phyloP scores from a whole-genome alignment of 2,329 filamentous ascomycete genomes.

The Stylonectria norvegica region DNA sequence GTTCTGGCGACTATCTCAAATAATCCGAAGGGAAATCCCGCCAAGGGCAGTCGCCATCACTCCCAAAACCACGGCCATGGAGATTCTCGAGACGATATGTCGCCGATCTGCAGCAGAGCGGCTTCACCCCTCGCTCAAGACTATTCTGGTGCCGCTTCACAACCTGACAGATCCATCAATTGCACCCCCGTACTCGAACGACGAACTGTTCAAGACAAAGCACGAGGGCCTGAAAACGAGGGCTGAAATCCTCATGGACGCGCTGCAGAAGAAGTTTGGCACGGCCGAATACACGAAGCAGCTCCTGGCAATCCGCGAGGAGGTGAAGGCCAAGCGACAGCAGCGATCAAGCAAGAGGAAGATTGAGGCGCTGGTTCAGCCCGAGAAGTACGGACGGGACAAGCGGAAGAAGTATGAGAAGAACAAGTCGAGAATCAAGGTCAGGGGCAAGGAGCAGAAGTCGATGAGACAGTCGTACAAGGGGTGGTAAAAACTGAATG shows the following conservation, averaged over 20 bases:
- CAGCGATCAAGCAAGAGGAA: constrained; percentile 78
- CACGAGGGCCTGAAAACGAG: constrained; percentile 70
- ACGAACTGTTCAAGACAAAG: constrained; percentile 63
- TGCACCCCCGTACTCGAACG: constrained; percentile 65
- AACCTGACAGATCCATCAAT: constrained; percentile 81
- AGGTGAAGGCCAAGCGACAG: constrained; percentile 68
- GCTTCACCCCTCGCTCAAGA: constrained; percentile 61
- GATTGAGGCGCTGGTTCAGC: constrained; percentile 79
- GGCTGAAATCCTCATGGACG: constrained; percentile 73
- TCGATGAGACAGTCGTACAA: constrained; percentile 69
- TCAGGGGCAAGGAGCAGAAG: constrained; percentile 69
- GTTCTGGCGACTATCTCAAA: constrained; percentile 72
- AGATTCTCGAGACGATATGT: constrained; percentile 68
- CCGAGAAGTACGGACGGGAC: constrained; percentile 71
- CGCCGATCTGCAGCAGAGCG: constrained; percentile 56
- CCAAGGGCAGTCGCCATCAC: constrained; percentile 62
- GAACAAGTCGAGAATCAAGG: constrained; percentile 80
- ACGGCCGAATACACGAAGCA: constrained; percentile 73
- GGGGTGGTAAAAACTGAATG: constrained; percentile 30
- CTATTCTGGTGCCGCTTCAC: constrained; percentile 61
- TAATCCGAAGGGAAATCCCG: constrained; percentile 72
- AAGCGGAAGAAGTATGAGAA: constrained; percentile 82
- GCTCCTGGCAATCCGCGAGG: constrained; percentile 68
- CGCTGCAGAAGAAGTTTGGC: constrained; percentile 81
- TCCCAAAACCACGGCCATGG: constrained; percentile 72